Evolutionary conservation across 2,329 filamentous ascomycete genomes (phyloP).

Genomic region (Elsinoe arachidis): DNA sequence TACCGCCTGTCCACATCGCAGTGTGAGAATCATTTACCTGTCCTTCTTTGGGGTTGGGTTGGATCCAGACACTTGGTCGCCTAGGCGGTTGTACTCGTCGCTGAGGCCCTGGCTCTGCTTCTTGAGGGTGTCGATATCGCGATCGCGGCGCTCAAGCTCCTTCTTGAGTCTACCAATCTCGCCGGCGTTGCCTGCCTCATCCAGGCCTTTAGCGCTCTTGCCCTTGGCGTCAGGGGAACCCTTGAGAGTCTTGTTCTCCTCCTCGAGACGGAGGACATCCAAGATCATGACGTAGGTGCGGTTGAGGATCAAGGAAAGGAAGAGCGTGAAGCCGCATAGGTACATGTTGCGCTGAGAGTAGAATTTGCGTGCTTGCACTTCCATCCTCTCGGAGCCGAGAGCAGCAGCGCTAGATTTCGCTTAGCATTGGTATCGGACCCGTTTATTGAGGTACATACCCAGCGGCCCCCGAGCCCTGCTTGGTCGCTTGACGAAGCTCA

Average conservation of each 20-base stretch:
- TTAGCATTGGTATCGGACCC: constrained; percentile 15
- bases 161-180: constrained; percentile 63
- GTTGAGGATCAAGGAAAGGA: constrained; percentile 97
- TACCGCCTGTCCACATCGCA: not conserved
- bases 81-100: constrained; percentile 76
- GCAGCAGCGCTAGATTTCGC: constrained; percentile 54
- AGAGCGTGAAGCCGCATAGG: constrained; percentile 97
- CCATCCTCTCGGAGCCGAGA: constrained; percentile 81
- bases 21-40: constrained; percentile 33
- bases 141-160: constrained; percentile 63
- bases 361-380: constrained; percentile 98
- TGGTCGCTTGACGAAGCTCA: constrained; percentile 67
- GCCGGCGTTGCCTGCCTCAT: constrained; percentile 62
- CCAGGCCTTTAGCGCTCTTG: constrained; percentile 65
- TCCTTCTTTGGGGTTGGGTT: constrained; percentile 48
- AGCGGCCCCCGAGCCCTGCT: constrained; percentile 42
- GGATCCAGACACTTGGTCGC: constrained; percentile 66
- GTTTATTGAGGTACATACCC: constrained; percentile 34
- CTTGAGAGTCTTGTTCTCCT: constrained; percentile 78
- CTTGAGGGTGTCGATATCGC: constrained; percentile 78
- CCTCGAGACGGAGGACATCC: constrained; percentile 83
- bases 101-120: constrained; percentile 81
- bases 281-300: constrained; percentile 97
- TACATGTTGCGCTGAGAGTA: constrained; percentile 99
- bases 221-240: constrained; percentile 47